phyloP scores from a whole-genome alignment of 331 rosid species.

The Acacia concinna region DNA sequence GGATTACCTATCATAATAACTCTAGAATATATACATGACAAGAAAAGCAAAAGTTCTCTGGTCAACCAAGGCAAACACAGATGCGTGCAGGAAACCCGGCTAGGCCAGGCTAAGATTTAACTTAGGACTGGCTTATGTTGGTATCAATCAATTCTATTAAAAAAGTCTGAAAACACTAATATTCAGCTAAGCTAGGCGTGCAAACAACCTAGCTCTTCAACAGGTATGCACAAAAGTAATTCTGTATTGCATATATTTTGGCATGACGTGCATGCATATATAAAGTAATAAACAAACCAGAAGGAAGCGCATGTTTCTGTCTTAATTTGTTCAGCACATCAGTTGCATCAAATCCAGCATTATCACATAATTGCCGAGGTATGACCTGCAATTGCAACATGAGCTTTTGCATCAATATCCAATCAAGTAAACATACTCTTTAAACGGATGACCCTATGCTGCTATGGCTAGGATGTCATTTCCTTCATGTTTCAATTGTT shows the following conservation, averaged over 20 bases:
- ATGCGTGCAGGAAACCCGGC: background rate
- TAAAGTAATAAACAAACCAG: conserved; percentile 52
- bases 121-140: background rate
- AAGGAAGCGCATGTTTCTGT: conserved; percentile 91
- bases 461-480: background rate
- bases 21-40: background rate
- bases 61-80: background rate
- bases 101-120: background rate
- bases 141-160: background rate
- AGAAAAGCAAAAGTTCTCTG: background rate
- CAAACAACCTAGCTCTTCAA: background rate
- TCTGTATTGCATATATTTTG: background rate
- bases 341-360: conserved; percentile 98
- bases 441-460: background rate
- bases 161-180: background rate
- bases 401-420: conserved; percentile 26
- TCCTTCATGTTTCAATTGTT: conserved; percentile 18
- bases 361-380: conserved; percentile 96
- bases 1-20: background rate
- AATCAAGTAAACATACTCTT: background rate
- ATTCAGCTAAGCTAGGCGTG: conserved; percentile 17
- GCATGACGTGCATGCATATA: conserved; percentile 4
- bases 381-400: conserved; percentile 64
- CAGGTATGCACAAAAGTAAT: background rate
- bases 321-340: conserved; percentile 94